Percentiles rank a stretch among this genome's conserved stretches.
Evolutionary conservation across 2,329 filamentous ascomycete genomes (phyloP).

Genomic region (Hypoxylon rubiginosum): DNA sequence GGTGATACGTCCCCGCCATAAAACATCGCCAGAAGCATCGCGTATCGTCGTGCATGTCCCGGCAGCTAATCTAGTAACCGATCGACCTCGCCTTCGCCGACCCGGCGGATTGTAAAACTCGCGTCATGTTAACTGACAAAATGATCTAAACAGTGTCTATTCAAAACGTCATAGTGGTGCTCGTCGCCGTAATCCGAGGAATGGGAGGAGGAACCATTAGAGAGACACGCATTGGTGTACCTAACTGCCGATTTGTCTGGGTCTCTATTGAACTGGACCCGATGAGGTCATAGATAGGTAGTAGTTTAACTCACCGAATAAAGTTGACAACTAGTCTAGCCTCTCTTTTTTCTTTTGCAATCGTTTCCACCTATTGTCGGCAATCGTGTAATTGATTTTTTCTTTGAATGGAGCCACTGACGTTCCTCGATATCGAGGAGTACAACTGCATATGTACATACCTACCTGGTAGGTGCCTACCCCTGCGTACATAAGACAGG

Average conservation of each 20-base stretch:
- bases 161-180: background rate
- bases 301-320: background rate
- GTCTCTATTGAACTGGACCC: background rate
- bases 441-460: background rate
- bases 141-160: background rate
- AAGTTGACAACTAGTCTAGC: background rate
- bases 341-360: background rate
- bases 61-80: conserved; percentile 10
- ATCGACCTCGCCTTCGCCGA: conserved; percentile 10
- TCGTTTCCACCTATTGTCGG: background rate
- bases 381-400: background rate
- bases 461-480: background rate
- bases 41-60: conserved; percentile 21
- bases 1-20: conserved; percentile 1
- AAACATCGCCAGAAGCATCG: conserved; percentile 4
- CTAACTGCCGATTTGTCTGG: background rate
- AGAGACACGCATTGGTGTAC: background rate
- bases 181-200: background rate
- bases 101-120: conserved; percentile 7
- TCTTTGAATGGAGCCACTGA: background rate
- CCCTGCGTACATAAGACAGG: background rate
- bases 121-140: conserved; percentile 11
- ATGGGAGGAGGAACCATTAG: background rate
- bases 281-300: conserved; percentile 3
- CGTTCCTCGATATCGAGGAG: background rate